Conservation (phyloP, 148 eudicot species). For the Vaccinium darrowii region DNA sequence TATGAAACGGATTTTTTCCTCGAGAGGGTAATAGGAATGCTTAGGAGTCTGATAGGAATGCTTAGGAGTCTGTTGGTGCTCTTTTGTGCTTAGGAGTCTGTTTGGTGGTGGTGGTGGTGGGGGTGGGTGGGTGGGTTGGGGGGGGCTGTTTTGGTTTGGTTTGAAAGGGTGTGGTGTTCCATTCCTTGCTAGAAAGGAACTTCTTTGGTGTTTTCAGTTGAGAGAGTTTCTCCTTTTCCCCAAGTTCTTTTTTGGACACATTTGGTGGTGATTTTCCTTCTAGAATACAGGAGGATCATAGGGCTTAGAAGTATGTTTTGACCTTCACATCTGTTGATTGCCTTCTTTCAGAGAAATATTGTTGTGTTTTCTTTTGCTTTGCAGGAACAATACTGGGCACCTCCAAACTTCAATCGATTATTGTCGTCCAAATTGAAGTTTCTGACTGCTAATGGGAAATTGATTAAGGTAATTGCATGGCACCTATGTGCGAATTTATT, state of each 20-base stretch:
- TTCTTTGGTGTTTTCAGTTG: neutral
- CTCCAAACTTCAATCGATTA: conserved; percentile 84
- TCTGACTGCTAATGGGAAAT: conserved; percentile 78
- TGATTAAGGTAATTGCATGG: conserved; percentile 58
- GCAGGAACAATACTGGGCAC: conserved; percentile 99
- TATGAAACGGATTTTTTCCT: neutral
- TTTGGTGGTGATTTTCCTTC: neutral
- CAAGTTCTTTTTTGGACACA: neutral
- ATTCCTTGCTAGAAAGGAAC: neutral
- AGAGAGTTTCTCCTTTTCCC: neutral
- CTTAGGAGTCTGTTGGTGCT: neutral
- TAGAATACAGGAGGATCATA: neutral
- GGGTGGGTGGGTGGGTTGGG: too few relatives aligned
- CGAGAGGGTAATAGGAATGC: neutral
- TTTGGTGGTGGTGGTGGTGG: too few relatives aligned
- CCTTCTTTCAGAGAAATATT: too few relatives aligned
- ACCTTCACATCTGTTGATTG: neutral
- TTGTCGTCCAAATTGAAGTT: conserved; percentile 81
- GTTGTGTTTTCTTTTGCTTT: conserved; percentile 17
- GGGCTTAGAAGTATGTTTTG: neutral
- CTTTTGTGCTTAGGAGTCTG: neutral
- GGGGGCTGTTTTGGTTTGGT: neutral
- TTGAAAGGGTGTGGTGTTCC: neutral
- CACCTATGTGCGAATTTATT: neutral
- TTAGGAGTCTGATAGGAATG: neutral